These are phyloP conservation scores for Tulasnella sp. DNA, from an alignment of 768 basidiomycete species.

Conservation along the genomic window DNA sequence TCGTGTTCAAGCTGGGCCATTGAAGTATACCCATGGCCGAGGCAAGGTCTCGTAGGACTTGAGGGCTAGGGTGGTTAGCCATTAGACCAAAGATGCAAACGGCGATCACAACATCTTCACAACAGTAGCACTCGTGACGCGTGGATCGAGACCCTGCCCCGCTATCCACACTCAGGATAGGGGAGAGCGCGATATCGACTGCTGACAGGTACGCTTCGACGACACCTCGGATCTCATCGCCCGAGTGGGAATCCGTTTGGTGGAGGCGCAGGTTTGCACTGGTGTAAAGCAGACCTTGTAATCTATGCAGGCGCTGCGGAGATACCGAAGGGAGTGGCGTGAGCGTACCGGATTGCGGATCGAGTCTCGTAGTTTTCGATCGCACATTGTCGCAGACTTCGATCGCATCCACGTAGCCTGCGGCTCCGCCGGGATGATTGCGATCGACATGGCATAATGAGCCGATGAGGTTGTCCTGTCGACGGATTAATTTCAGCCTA, in stretches of 20 bases:
- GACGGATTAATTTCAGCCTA: neutral
- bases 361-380: conserved; percentile 13
- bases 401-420: conserved; percentile 26
- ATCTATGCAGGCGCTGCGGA: conserved; percentile 31
- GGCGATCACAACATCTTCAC: conserved; percentile 34
- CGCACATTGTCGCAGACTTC: conserved; percentile 29
- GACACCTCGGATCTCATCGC: conserved; percentile 24
- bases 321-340: conserved; percentile 19
- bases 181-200: conserved; percentile 30
- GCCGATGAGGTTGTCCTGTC: conserved; percentile 31
- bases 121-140: conserved; percentile 23
- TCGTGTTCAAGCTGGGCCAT: conserved; percentile 22
- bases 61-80: conserved; percentile 7
- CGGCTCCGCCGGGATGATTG: neutral
- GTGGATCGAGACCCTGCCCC: conserved; percentile 17
- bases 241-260: conserved; percentile 18
- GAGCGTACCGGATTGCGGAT: conserved; percentile 13
- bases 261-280: conserved; percentile 26
- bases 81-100: conserved; percentile 30
- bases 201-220: conserved; percentile 25
- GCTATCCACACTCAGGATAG: conserved; percentile 26
- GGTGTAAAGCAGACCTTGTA: conserved; percentile 39
- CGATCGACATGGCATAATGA: conserved; percentile 20
- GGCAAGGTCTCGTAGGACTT: conserved; percentile 22
- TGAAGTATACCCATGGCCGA: conserved; percentile 21